phyloP scores from a whole-genome alignment of 2,329 filamentous ascomycete species.

The Purpureocillium lavendulum region DNA sequence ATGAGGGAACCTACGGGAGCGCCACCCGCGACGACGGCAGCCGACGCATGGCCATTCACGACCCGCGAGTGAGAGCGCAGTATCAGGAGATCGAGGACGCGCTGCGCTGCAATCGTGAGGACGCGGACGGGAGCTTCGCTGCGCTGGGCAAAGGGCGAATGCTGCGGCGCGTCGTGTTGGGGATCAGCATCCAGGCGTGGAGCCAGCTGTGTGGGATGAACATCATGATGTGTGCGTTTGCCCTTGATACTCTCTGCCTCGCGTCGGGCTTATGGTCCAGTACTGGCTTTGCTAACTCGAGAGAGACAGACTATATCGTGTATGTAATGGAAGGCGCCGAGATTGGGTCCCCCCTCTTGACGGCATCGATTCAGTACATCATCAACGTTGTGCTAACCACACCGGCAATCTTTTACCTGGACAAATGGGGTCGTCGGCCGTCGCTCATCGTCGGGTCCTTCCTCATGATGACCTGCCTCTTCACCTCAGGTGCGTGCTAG shows the following conservation, averaged over 20 bases:
- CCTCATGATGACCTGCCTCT: conserved; percentile 52
- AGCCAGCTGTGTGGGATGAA: conserved; percentile 53
- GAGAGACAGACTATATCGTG: conserved; percentile 39
- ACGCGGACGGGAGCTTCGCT: conserved; percentile 37
- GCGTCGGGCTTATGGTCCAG: no score
- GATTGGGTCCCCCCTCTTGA: conserved; percentile 48
- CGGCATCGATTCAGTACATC: conserved; percentile 54
- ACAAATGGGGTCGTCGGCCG: conserved; percentile 49
- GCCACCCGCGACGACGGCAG: no score
- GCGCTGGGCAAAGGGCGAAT: conserved; percentile 43
- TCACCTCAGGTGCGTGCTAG: conserved; percentile 42
- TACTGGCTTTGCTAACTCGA: no score
- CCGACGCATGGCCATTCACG: conserved; percentile 6
- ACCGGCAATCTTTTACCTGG: conserved; percentile 52
- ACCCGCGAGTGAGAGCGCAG: conserved; percentile 54
- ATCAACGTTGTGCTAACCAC: conserved; percentile 54
- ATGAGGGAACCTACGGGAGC: conserved; percentile 46
- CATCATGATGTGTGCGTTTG: conserved; percentile 38
- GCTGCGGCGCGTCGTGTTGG: conserved; percentile 46
- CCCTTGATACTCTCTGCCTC: not conserved
- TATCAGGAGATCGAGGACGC: conserved; percentile 52
- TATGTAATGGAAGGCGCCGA: conserved; percentile 52
- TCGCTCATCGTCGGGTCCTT: conserved; percentile 47
- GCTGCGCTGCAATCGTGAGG: conserved; percentile 44
- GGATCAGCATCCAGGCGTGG: conserved; percentile 52